Percentiles rank a stretch among this genome's conserved stretches.
These are phyloP conservation scores for Gelatoporia subvermispora DNA, from an alignment of 768 basidiomycete species.

Conservation along the genomic window DNA sequence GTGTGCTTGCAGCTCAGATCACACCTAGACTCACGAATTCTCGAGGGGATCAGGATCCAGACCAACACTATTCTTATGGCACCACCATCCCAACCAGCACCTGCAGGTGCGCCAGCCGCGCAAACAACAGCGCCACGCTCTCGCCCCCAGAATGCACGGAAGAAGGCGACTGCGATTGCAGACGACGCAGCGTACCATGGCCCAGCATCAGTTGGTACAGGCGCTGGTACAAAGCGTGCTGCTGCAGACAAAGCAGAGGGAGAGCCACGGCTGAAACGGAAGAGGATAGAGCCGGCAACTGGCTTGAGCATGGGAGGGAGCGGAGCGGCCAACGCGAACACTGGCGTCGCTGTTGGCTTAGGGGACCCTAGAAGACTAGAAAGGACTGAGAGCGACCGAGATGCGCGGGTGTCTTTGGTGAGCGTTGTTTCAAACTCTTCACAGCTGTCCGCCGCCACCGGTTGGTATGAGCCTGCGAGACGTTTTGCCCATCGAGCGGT, in stretches of 20 bases:
- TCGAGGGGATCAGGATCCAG: no score
- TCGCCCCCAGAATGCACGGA: constrained; percentile 20
- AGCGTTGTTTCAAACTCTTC: constrained; percentile 4
- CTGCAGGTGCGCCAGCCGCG: neutral
- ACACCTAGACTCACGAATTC: no score
- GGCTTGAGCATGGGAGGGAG: constrained; percentile 19
- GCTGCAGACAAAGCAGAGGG: constrained; percentile 66
- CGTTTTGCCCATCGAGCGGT: neutral
- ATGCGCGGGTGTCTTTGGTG: constrained; percentile 18
- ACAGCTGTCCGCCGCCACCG: neutral
- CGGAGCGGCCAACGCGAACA: constrained; percentile 16
- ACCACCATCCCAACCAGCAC: neutral
- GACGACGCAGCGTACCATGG: constrained; percentile 59
- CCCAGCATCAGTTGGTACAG: constrained; percentile 8
- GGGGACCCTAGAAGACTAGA: constrained; percentile 5
- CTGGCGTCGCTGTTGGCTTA: constrained; percentile 5
- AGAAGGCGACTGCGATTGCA: constrained; percentile 38
- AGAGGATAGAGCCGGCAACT: constrained; percentile 49
- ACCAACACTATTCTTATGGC: neutral
- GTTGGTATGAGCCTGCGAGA: neutral
- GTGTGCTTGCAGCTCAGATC: no score
- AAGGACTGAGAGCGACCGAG: constrained; percentile 11
- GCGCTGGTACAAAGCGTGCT: constrained; percentile 51
- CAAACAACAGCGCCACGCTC: neutral
- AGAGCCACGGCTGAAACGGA: constrained; percentile 72